phyloP scores from a whole-genome alignment of 2,329 filamentous ascomycete species.

The Ascosphaera apis region DNA sequence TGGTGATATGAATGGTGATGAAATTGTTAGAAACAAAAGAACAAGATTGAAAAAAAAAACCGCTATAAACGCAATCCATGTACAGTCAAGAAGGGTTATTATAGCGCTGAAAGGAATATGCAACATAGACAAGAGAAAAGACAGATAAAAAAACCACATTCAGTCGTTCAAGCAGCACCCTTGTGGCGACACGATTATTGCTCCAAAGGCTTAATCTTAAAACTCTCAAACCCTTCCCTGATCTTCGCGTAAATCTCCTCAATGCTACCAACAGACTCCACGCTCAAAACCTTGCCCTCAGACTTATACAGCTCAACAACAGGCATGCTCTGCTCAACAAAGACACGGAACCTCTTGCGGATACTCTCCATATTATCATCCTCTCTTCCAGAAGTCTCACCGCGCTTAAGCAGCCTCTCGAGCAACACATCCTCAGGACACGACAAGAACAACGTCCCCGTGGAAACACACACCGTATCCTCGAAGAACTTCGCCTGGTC shows the following conservation, averaged over 20 bases:
- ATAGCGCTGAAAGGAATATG: conserved; percentile 3
- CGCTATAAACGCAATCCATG: conserved; percentile 4
- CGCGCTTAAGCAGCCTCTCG: conserved; percentile 58
- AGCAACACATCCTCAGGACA: conserved; percentile 82
- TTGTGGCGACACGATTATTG: no score
- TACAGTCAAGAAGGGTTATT: no score
- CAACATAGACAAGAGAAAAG: conserved; percentile 2
- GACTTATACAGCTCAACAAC: conserved; percentile 68
- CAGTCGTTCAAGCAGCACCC: conserved; percentile 1
- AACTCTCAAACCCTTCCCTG: conserved; percentile 22
- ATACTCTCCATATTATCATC: conserved; percentile 95
- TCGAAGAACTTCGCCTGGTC: conserved; percentile 94
- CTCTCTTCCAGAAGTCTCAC: conserved; percentile 71
- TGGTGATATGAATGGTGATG: not conserved
- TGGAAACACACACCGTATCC: conserved; percentile 58
- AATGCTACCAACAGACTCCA: conserved; percentile 46
- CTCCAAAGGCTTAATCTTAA: conserved; percentile 15
- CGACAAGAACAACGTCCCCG: conserved; percentile 82
- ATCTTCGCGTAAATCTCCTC: conserved; percentile 40
- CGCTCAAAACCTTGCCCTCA: conserved; percentile 56
- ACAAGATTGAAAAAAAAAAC: conserved; percentile 1
- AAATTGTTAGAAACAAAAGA: not conserved
- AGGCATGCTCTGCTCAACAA: conserved; percentile 92
- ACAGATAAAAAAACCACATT: conserved; percentile 1
- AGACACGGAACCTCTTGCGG: conserved; percentile 84